A percentile compares a stretch with the other conserved stretches of the same genome.
These are phyloP conservation scores for Mucor saturninus DNA, from an alignment of 371 early-diverging fungal species.

Conservation along the genomic window DNA sequence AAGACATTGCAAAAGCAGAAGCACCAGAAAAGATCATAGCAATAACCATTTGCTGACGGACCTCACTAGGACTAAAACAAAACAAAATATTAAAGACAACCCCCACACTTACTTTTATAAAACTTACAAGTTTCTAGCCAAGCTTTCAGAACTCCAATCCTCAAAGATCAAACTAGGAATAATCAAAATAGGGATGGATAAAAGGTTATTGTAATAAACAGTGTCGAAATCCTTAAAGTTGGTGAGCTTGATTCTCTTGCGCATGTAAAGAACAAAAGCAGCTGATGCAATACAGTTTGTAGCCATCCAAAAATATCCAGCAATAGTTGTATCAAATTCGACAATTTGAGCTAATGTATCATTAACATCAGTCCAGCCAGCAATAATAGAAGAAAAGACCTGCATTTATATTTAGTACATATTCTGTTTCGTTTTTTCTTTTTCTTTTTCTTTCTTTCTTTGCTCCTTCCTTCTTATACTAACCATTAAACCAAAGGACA, in stretches of 20 bases:
- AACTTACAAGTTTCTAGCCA: constrained; percentile 65
- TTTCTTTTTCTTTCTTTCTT: neutral
- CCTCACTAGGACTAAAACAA: constrained; percentile 46
- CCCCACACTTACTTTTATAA: neutral
- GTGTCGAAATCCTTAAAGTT: constrained; percentile 95
- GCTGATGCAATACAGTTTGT: constrained; percentile 95
- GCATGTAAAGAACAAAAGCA: constrained; percentile 90
- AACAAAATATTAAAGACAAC: neutral
- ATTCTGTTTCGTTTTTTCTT: neutral
- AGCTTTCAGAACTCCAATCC: constrained; percentile 65
- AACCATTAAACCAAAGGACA: constrained; percentile 91
- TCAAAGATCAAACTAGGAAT: constrained; percentile 82
- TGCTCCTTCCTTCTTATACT: neutral
- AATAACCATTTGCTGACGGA: constrained; percentile 55
- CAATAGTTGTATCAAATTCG: constrained; percentile 42
- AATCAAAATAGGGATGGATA: constrained; percentile 88
- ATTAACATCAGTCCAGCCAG: constrained; percentile 79
- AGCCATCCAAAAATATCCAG: constrained; percentile 88
- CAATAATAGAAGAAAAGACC: constrained; percentile 89
- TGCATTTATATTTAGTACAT: constrained; percentile 16
- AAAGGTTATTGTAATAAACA: constrained; percentile 95
- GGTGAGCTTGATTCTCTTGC: constrained; percentile 82
- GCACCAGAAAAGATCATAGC: constrained; percentile 86
- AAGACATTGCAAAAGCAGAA: constrained; percentile 91
- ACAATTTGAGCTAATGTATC: constrained; percentile 51